Evolutionary conservation across 768 basidiomycete genomes (phyloP).

Genomic region (Piloderma croceum): DNA sequence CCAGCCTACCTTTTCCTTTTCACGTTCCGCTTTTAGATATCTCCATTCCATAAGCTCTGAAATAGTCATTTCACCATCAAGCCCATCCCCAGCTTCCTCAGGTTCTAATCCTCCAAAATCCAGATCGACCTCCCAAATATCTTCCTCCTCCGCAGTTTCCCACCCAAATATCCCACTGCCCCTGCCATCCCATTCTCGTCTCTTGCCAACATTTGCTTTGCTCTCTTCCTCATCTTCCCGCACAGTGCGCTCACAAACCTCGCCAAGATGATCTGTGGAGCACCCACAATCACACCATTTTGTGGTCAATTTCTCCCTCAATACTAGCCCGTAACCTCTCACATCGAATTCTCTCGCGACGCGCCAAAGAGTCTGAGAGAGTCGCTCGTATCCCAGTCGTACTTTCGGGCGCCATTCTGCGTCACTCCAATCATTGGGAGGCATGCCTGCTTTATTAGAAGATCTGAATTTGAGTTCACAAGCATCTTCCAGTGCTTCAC

Average conservation of each 20-base stretch:
- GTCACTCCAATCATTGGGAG: constrained; percentile 27
- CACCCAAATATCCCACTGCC: constrained; percentile 69
- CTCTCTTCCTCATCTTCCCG: constrained; percentile 63
- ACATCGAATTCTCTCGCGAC: constrained; percentile 70
- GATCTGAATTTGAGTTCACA: constrained; percentile 56
- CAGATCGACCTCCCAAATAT: constrained; percentile 67
- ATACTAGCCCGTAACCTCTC: constrained; percentile 61
- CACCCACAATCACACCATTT: constrained; percentile 84
- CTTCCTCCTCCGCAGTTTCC: constrained; percentile 73
- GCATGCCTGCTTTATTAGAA: too few species aligned
- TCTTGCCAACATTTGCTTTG: constrained; percentile 55
- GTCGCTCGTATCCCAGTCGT: constrained; percentile 57
- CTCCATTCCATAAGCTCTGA: constrained; percentile 72
- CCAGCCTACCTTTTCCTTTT: constrained; percentile 57
- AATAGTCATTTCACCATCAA: constrained; percentile 57
- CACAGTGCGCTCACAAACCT: constrained; percentile 71
- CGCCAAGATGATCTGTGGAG: constrained; percentile 71
- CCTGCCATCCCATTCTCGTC: constrained; percentile 72
- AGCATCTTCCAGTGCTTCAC: constrained; percentile 59
- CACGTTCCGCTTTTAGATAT: constrained; percentile 61
- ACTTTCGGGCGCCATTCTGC: constrained; percentile 59
- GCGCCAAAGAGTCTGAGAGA: constrained; percentile 61
- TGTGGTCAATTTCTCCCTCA: constrained; percentile 64
- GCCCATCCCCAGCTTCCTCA: constrained; percentile 40
- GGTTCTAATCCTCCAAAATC: constrained; percentile 56